These are phyloP conservation scores for Flaveria trinervia DNA, from an alignment of 129 eudicot genomes.

Conservation along the genomic window DNA sequence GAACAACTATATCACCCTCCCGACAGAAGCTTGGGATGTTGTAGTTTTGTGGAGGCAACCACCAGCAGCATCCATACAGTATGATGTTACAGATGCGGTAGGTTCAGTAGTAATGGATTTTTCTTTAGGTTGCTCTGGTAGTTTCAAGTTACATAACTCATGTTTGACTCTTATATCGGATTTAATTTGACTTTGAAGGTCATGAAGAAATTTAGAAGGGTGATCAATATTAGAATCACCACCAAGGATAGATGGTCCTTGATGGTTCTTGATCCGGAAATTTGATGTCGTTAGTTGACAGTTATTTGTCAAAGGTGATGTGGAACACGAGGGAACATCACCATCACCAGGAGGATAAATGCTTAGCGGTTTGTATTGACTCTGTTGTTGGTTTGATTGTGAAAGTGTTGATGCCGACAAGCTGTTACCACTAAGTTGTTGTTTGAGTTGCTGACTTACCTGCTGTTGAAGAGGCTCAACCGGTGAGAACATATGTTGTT, in stretches of 20 bases:
- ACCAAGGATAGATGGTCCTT: neutral
- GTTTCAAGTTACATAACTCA: slow-evolving; percentile 26
- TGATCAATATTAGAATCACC: neutral
- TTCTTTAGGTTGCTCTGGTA: slow-evolving; percentile 53
- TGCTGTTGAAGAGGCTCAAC: slow-evolving; percentile 54
- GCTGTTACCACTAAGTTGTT: slow-evolving; percentile 29
- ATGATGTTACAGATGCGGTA: slow-evolving; percentile 81
- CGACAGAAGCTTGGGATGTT: slow-evolving; percentile 58
- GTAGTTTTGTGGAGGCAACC: slow-evolving; percentile 63
- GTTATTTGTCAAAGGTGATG: neutral
- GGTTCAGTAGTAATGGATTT: slow-evolving; percentile 54
- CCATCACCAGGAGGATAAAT: slow-evolving; percentile 7
- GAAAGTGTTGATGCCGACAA: neutral
- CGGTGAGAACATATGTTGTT: slow-evolving; percentile 43
- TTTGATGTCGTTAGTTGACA: neutral
- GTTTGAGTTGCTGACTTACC: slow-evolving; percentile 47
- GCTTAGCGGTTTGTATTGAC: neutral
- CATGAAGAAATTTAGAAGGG: slow-evolving; percentile 4
- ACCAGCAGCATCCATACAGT: slow-evolving; percentile 71
- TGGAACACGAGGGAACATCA: slow-evolving; percentile 5
- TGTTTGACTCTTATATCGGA: neutral
- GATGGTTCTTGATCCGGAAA: slow-evolving; percentile 4
- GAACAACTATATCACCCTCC: slow-evolving; percentile 70
- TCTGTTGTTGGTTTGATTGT: slow-evolving; percentile 1
- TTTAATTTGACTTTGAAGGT: neutral